These are phyloP conservation scores for Medicago arabica DNA, from an alignment of 306 rosid genomes.

Conservation along the genomic window DNA sequence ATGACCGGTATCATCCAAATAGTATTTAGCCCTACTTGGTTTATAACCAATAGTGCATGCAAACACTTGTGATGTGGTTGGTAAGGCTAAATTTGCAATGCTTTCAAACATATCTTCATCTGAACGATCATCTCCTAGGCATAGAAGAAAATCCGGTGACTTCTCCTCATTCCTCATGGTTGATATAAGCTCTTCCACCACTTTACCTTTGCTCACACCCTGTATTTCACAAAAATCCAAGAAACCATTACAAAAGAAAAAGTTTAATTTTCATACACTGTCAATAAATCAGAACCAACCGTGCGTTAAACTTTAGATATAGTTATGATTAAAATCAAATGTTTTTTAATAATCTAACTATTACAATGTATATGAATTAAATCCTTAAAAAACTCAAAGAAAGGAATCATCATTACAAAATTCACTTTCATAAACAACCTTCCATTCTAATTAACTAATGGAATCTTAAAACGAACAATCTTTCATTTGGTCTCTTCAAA, in stretches of 20 bases:
- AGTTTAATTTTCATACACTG: background rate
- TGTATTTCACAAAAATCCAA: constrained; percentile 36
- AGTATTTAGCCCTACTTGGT: constrained; percentile 78
- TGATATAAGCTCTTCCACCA: constrained; percentile 66
- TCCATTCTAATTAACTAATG: background rate
- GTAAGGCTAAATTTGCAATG: constrained; percentile 51
- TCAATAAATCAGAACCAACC: background rate
- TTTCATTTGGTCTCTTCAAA: background rate
- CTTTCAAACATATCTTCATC: constrained; percentile 79
- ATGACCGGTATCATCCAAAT: constrained; percentile 66
- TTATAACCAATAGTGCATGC: constrained; percentile 81
- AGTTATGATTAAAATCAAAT: background rate
- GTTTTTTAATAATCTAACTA: background rate
- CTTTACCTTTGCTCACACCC: constrained; percentile 81
- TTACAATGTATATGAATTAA: background rate
- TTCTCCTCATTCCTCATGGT: constrained; percentile 51
- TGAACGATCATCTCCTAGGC: constrained; percentile 79
- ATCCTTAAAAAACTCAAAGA: background rate
- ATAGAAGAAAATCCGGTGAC: constrained; percentile 70
- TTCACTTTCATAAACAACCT: background rate
- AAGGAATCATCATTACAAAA: background rate
- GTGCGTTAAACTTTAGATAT: background rate
- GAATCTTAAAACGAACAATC: background rate
- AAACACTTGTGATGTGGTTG: constrained; percentile 51
- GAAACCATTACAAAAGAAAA: background rate